These are phyloP conservation scores for Periconia digitata DNA, from an alignment of 2,329 filamentous ascomycete species.

Conservation along the genomic window DNA sequence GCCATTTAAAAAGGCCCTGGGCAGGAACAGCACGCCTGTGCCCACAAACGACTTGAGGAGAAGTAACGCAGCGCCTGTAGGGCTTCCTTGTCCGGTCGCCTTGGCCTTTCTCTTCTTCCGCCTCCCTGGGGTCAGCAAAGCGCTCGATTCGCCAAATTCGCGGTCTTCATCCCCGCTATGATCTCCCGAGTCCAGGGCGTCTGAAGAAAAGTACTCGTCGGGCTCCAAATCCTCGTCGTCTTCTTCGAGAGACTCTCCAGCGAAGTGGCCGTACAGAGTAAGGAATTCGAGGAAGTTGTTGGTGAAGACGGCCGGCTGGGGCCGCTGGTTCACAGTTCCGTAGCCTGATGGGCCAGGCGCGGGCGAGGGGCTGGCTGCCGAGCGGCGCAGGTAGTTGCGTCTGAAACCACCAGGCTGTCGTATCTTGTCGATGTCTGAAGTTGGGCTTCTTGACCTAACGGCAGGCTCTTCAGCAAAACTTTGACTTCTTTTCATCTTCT, in stretches of 20 bases:
- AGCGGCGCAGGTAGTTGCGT: constrained; percentile 81
- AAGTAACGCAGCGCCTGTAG: constrained; percentile 77
- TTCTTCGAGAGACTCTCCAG: constrained; percentile 93
- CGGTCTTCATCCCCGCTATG: constrained; percentile 65
- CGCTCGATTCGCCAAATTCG: constrained; percentile 85
- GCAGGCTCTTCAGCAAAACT: constrained; percentile 81
- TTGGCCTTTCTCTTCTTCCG: constrained; percentile 78
- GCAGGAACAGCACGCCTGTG: constrained; percentile 90
- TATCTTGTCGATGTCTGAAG: constrained; percentile 84
- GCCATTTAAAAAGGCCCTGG: constrained; percentile 90
- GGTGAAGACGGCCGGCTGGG: constrained; percentile 59
- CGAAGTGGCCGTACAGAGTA: constrained; percentile 94
- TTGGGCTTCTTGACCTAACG: constrained; percentile 76
- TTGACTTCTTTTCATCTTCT: constrained; percentile 74
- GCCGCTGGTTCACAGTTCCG: constrained; percentile 32
- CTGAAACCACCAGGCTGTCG: constrained; percentile 92
- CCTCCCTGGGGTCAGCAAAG: constrained; percentile 70
- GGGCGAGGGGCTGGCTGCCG: constrained; percentile 65
- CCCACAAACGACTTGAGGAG: constrained; percentile 97
- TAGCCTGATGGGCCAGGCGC: constrained; percentile 47
- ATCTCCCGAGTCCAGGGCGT: constrained; percentile 61
- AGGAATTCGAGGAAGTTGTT: constrained; percentile 95
- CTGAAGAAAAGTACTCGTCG: constrained; percentile 89
- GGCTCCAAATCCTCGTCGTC: constrained; percentile 87
- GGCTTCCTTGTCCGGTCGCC: constrained; percentile 73